A percentile compares a stretch with the other conserved stretches of the same genome.
phyloP scores from a whole-genome alignment of 306 rosid species.

The Elaeagnus macrophylla region DNA sequence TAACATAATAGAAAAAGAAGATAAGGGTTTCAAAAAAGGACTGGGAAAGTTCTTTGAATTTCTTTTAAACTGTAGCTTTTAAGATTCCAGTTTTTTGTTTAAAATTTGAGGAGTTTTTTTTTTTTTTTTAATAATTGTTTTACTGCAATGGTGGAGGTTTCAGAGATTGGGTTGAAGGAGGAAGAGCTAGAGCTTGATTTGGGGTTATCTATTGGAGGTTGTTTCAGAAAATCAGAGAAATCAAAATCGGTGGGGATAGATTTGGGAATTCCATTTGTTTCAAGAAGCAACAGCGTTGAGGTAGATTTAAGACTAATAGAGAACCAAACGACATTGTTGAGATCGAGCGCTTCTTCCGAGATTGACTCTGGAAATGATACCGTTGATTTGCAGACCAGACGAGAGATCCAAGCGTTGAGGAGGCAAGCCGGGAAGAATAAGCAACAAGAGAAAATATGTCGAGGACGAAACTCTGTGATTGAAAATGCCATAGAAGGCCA shows the following conservation, averaged over 20 bases:
- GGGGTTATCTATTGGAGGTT: constrained; percentile 54
- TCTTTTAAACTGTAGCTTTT: not conserved
- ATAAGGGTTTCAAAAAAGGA: no score
- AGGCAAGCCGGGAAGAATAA: constrained; percentile 37
- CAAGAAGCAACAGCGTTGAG: not conserved
- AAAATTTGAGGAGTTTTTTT: not conserved
- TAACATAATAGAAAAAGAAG: no score
- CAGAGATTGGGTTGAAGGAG: constrained; percentile 9
- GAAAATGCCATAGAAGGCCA: not conserved
- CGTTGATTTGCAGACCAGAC: constrained; percentile 16
- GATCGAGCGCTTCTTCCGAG: constrained; percentile 2
- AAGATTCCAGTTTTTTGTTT: not conserved
- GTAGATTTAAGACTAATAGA: constrained; percentile 1
- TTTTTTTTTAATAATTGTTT: not conserved
- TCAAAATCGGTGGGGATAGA: not conserved
- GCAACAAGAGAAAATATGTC: constrained; percentile 24
- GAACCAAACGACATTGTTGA: not conserved
- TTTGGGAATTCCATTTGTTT: constrained; percentile 1
- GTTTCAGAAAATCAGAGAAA: constrained; percentile 28
- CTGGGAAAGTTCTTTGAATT: not conserved
- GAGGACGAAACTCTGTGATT: constrained; percentile 6
- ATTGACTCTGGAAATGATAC: constrained; percentile 2
- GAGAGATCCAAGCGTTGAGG: constrained; percentile 38
- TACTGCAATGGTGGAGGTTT: constrained; percentile 18
- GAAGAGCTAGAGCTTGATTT: constrained; percentile 62